phyloP scores from a whole-genome alignment of 495 filamentous ascomycete genomes.

The Aspergillus wentii region DNA sequence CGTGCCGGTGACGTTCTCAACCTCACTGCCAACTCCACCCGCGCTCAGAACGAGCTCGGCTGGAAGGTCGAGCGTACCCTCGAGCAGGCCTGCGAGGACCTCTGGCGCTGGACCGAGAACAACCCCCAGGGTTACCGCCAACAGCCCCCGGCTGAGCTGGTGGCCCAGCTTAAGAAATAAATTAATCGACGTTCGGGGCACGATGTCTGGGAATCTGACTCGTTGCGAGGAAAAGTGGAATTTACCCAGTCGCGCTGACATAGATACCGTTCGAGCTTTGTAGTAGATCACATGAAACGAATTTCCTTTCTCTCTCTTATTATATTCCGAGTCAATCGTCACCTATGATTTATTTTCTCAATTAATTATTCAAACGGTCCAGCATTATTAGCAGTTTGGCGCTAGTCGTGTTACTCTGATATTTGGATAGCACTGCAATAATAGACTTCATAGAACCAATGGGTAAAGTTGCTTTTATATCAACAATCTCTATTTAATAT shows the following conservation, averaged over 20 bases:
- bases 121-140: conserved; percentile 95
- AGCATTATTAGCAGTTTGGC: too few species aligned
- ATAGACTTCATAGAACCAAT: too few species aligned
- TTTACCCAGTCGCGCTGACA: conserved; percentile 11
- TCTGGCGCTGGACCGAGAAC: conserved; percentile 94
- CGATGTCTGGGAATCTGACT: too few species aligned
- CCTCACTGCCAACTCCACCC: conserved; percentile 84
- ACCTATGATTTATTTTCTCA: too few species aligned
- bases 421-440: too few species aligned
- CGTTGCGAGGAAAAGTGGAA: too few species aligned
- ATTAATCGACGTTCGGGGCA: too few species aligned
- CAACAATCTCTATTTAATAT: too few species aligned
- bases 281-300: conserved; percentile 36
- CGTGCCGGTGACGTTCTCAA: conserved; percentile 89
- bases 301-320: conserved; percentile 36
- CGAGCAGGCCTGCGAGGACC: conserved; percentile 87
- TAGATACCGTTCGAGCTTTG: conserved; percentile 19
- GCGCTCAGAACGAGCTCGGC: conserved; percentile 79
- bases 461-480: too few species aligned
- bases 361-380: too few species aligned
- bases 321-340: background rate
- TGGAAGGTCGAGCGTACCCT: conserved; percentile 91
- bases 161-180: conserved; percentile 66
- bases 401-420: too few species aligned
- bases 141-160: conserved; percentile 75